These are phyloP conservation scores for Irpex sp. DNA, from an alignment of 1,284 basidiomycete species.

Conservation along the genomic window DNA sequence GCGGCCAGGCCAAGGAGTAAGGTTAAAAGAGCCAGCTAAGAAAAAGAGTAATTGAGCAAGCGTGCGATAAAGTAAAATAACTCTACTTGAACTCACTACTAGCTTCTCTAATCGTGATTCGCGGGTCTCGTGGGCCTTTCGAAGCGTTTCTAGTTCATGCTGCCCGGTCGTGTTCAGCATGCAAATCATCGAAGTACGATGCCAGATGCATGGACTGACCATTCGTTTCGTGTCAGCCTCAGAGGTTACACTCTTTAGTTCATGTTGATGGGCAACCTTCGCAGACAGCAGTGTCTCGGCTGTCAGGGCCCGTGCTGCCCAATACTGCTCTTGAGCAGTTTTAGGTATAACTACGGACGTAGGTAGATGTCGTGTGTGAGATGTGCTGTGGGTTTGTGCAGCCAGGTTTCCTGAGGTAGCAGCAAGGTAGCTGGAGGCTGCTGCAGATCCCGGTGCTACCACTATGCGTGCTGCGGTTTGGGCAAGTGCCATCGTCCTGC, in stretches of 20 bases:
- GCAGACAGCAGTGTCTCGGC: slow-evolving; percentile 55
- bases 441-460: not conserved
- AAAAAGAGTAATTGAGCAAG: not conserved
- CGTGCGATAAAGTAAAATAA: not conserved
- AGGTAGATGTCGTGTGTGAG: not conserved
- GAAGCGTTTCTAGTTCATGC: slow-evolving; percentile 6
- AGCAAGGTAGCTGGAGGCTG: not conserved
- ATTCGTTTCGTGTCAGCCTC: slow-evolving; percentile 41
- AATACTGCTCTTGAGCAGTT: slow-evolving; percentile 46
- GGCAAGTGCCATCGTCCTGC: slow-evolving; percentile 20
- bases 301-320: slow-evolving; percentile 57
- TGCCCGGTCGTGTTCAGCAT: not conserved
- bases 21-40: slow-evolving; percentile 39
- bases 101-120: slow-evolving; percentile 22
- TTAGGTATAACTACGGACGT: slow-evolving; percentile 7
- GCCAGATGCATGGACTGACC: slow-evolving; percentile 30
- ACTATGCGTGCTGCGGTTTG: slow-evolving; percentile 6
- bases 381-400: not conserved
- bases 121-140: slow-evolving; percentile 2
- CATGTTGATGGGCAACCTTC: slow-evolving; percentile 41
- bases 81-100: slow-evolving; percentile 38
- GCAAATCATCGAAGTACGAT: not conserved
- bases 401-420: not conserved
- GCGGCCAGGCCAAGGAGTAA: slow-evolving; percentile 38
- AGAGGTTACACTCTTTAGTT: slow-evolving; percentile 38